A percentile compares a stretch with the other conserved stretches of the same genome.
Evolutionary conservation across 2,329 filamentous ascomycete genomes (phyloP).

Genomic region (Hirsutella minnesotensis): DNA sequence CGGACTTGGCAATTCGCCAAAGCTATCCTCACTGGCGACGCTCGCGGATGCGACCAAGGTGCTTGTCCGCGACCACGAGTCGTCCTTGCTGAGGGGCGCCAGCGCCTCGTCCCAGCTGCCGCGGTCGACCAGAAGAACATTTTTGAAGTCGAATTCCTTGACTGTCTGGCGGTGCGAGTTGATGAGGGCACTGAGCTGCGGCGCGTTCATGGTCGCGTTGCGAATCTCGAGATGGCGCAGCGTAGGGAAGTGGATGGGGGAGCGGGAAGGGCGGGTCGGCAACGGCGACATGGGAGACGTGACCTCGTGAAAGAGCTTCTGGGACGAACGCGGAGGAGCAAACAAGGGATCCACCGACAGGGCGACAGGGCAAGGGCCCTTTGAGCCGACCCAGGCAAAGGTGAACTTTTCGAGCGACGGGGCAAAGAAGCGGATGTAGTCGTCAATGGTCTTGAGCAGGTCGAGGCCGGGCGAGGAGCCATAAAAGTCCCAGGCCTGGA

Average conservation of each 20-base stretch:
- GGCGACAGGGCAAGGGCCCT: conserved; percentile 63
- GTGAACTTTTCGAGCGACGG: conserved; percentile 54
- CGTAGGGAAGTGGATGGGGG: conserved; percentile 52
- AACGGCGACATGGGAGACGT: conserved; percentile 54
- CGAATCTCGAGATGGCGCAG: conserved; percentile 58
- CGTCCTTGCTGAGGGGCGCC: conserved; percentile 44
- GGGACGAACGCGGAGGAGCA: conserved; percentile 37
- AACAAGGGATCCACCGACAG: conserved; percentile 61
- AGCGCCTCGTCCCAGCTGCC: conserved; percentile 77
- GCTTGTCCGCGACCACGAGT: conserved; percentile 22
- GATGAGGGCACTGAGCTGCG: conserved; percentile 60
- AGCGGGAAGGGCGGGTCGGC: conserved; percentile 37
- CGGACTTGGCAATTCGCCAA: conserved; percentile 29
- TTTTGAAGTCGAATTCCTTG: conserved; percentile 69
- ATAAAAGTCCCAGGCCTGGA: conserved; percentile 57
- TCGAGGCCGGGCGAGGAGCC: conserved; percentile 49
- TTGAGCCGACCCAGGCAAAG: conserved; percentile 68
- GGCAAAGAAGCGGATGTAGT: conserved; percentile 64
- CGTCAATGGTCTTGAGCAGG: conserved; percentile 68
- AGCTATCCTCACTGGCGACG: conserved; percentile 20
- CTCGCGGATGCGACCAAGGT: conserved; percentile 16
- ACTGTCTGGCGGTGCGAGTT: conserved; percentile 54
- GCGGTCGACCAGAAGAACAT: conserved; percentile 53
- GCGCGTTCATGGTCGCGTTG: conserved; percentile 60
- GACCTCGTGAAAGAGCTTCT: conserved; percentile 53